Base-by-base conservation (phyloP, 495 filamentous ascomycete species). In the Physcia stellaris region DNA sequence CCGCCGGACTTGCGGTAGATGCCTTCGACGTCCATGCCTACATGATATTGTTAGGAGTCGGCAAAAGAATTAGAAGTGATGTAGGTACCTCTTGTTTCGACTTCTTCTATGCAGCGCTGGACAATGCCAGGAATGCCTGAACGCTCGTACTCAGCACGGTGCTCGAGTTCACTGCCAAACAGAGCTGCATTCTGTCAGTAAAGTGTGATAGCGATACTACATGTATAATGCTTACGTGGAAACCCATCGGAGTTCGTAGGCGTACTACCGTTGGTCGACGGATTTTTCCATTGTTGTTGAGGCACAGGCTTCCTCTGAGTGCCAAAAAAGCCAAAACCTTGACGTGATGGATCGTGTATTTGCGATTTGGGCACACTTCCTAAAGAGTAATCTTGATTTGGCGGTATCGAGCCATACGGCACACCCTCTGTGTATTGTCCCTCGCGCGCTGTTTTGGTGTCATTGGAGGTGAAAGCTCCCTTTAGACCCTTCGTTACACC, bases 1-100 rank as follows among this genome's bases (percentile, higher is more conserved):
- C 87, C 88, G 35, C 92, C 92, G 23, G 85, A 88, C 66, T 99
- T 99, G 45, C 92, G 78, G 64, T 99, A 99, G 47, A 99, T 93
- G 36, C 92, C 92, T 61, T 96, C 88, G 54, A 92, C 72, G 52
- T 96, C 86, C 86, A 99, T 95, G 30, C 90, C 90, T 76, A 39
- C n/a, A n/a, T n/a, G 15, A 17, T 2, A n/a, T 40, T 24, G n/a
- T n/a, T n/a, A n/a, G n/a, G 28, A 33, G 40, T 41, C 22, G 47
- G 16, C 26, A 27, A 12, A 44, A 34, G 42, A 39, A 21, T 32
- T 41, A 33, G 31, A 42, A 24, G 20, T 9, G 17, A 33, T 10
- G 23, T 11, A 50, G 64, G 38, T 55, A 74, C 73, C 75, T 58
- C 92, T 79, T 17, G 90, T 59, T 59, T 96, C 90, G 38, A 99